A percentile compares a stretch with the other conserved stretches of the same genome.
These are phyloP conservation scores for Ambrosia artemisiifolia DNA, from an alignment of 129 eudicot genomes.

Conservation along the genomic window DNA sequence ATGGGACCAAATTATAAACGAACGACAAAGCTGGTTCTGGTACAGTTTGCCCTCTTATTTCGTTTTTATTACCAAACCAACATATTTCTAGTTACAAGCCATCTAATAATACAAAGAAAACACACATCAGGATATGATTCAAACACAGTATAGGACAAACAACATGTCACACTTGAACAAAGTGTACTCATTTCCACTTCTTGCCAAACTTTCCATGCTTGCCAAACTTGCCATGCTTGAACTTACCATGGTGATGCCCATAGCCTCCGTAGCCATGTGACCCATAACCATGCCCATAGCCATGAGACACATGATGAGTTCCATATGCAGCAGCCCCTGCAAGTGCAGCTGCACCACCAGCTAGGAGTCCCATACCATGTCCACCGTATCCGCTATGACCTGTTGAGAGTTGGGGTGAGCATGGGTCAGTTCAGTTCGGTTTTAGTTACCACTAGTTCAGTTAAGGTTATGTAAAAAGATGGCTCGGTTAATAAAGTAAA, in stretches of 20 bases:
- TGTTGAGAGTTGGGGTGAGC: background rate
- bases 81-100: conserved; percentile 9
- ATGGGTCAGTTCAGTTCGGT: too few species aligned
- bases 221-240: conserved; percentile 37
- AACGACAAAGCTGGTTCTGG: background rate
- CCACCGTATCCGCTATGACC: conserved; percentile 24
- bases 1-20: background rate
- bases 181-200: conserved; percentile 30
- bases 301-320: conserved; percentile 26
- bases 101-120: background rate
- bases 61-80: conserved; percentile 12
- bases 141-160: background rate
- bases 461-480: too few species aligned
- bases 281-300: conserved; percentile 26
- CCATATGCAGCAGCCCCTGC: conserved; percentile 22
- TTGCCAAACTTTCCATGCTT: conserved; percentile 30
- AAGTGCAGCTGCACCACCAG: conserved; percentile 31
- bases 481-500: too few species aligned
- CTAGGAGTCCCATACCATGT: conserved; percentile 22
- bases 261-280: conserved; percentile 34
- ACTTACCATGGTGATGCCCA: conserved; percentile 38
- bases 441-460: background rate
- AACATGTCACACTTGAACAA: background rate
- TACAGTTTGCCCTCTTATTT: conserved; percentile 12
- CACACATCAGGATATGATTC: background rate